Percentiles rank a stretch among this genome's conserved stretches.
Evolutionary conservation across 2,329 filamentous ascomycete species (phyloP).

Genomic region (Ophiostoma perfectum): DNA sequence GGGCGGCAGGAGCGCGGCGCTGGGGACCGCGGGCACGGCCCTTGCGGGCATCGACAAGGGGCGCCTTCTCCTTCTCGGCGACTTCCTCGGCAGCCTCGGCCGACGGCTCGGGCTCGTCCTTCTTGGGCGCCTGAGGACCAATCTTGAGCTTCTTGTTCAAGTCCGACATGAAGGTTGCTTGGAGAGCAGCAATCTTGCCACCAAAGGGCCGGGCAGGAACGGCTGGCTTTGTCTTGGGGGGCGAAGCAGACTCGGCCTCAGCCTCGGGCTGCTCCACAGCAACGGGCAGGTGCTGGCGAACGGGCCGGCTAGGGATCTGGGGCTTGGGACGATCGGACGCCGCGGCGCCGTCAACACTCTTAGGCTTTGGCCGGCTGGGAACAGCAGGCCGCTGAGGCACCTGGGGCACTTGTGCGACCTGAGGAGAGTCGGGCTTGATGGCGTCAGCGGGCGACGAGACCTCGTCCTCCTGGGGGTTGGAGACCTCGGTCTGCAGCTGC

Average conservation of each 20-base stretch:
- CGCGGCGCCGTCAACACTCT: slow-evolving; percentile 5
- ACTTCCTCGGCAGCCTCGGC: slow-evolving; percentile 49
- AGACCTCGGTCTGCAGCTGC: slow-evolving; percentile 70
- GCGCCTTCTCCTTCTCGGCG: slow-evolving; percentile 63
- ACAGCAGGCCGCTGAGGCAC: slow-evolving; percentile 51
- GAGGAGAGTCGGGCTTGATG: slow-evolving; percentile 48
- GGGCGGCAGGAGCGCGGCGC: slow-evolving; percentile 40
- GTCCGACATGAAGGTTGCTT: slow-evolving; percentile 88
- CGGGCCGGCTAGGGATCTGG: slow-evolving; percentile 48
- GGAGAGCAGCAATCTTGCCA: slow-evolving; percentile 83
- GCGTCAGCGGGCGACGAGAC: slow-evolving; percentile 38
- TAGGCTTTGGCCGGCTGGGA: slow-evolving; percentile 49
- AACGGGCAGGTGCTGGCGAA: slow-evolving; percentile 49
- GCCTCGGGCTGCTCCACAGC: slow-evolving; percentile 35
- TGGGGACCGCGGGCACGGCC: slow-evolving; percentile 82
- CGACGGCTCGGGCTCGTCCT: slow-evolving; percentile 56
- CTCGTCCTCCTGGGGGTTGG: slow-evolving; percentile 48
- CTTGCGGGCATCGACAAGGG: slow-evolving; percentile 85
- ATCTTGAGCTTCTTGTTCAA: slow-evolving; percentile 83
- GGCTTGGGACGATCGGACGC: slow-evolving; percentile 33
- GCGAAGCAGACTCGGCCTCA: slow-evolving; percentile 35
- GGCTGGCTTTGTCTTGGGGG: slow-evolving; percentile 69
- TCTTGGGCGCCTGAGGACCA: slow-evolving; percentile 73
- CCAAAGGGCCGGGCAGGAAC: slow-evolving; percentile 73
- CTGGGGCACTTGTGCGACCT: background rate